Percentiles rank a stretch among this genome's conserved stretches.
phyloP scores from a whole-genome alignment of 192 early-diverging fungal genomes.

The Obelidium mucronatum region DNA sequence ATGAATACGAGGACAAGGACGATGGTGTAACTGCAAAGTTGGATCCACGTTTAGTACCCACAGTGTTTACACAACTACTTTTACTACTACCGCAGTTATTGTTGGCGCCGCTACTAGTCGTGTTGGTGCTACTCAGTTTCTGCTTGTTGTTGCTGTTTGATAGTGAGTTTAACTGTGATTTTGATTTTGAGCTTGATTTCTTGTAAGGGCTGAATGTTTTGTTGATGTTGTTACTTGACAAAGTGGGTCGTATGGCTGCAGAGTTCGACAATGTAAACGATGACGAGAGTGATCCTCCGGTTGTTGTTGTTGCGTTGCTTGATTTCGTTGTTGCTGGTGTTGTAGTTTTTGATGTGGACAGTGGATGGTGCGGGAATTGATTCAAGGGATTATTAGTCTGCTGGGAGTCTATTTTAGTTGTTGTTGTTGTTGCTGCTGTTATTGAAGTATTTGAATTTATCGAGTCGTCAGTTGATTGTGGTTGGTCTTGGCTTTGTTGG shows the following conservation, averaged over 20 bases:
- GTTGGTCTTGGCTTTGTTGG: not conserved
- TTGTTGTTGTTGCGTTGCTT: not conserved
- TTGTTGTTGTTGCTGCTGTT: not conserved
- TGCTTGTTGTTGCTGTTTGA: too few species aligned
- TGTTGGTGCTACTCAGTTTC: not conserved
- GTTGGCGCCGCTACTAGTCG: not conserved
- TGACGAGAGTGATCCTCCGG: not conserved
- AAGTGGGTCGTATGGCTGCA: not conserved
- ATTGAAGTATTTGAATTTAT: not conserved
- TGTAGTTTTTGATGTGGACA: not conserved
- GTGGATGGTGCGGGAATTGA: not conserved
- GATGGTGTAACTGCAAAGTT: too few species aligned
- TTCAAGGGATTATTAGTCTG: not conserved
- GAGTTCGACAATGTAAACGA: not conserved
- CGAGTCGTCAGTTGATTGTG: not conserved
- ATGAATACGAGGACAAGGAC: too few species aligned
- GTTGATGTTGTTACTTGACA: not conserved
- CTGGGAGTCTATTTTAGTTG: not conserved
- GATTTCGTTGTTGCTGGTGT: not conserved
- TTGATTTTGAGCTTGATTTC: not conserved
- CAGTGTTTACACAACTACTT: not conserved
- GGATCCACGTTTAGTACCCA: too few species aligned
- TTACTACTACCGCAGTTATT: not conserved
- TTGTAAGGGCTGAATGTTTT: slow-evolving; percentile 27
- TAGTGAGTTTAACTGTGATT: too few species aligned